Evolutionary conservation across 805 yeast species (phyloP), one percentile per base, ranked within the genome.

Genomic region (Sugiyamaella mastotermitis): DNA sequence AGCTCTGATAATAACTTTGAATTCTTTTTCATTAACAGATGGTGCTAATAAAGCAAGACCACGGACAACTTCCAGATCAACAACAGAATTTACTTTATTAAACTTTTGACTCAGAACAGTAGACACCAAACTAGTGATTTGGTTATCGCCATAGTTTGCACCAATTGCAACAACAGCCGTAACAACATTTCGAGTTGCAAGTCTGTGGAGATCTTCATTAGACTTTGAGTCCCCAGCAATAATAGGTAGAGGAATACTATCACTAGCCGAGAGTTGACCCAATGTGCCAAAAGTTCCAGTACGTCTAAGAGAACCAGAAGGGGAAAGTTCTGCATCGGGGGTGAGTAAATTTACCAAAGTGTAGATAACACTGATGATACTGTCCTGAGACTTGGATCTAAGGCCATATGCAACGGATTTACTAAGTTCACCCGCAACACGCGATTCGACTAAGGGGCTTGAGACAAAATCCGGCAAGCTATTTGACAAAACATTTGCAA

Each of bases 81-180:
- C 62, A 14, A 78, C 71, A 14, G 61, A 32, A 13, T 47, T 50
- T 11, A 66, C 63, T 5, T 58, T 60, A 36, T 57, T 66, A 4
- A 79, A 65, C 53, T 87, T 88, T 56, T 88, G 97, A 10, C 84
- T 76, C 40, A 92, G 67, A 26, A 92, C 78, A 0, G 95, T 80
- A 10, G 84, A 78, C 0, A 94, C 79, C 47, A 92, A 68, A 3
- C 83, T 78, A 13, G 83, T 75, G 21, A 90, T 81, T 13, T 83
- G 72, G 40, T 76, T 78, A 47, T 83, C 92, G 31, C 74, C 70
- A 51, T 83, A 81, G 22, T 69, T 66, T 19, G 74, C 70, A 0
- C 88, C 76, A 27, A 88, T 72, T 33, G 77, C 77, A 31, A 78
- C 70, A 6, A 80, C 72, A 0, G 94, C 79, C 6, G 74, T 69